Evolutionary conservation across 441 rosid species (phyloP).

Genomic region (Oxalis stricta): DNA sequence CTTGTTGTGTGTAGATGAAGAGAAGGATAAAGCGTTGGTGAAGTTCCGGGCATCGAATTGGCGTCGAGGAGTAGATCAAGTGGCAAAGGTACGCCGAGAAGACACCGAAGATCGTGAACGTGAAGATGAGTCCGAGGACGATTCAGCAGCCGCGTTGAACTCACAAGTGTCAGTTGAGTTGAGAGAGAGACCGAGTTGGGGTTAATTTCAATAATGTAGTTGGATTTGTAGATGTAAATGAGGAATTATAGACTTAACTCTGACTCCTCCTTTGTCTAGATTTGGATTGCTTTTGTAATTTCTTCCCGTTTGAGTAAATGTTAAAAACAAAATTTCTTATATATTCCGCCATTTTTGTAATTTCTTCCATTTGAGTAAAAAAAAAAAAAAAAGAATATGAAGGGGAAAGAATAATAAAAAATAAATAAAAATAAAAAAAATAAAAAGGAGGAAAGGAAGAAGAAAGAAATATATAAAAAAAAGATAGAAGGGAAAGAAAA

Average conservation of each 20-base stretch:
- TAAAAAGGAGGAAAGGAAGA: no score
- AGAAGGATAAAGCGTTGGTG: constrained; percentile 18
- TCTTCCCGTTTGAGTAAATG: neutral
- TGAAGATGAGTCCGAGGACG: constrained; percentile 40
- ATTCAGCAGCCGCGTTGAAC: constrained; percentile 51
- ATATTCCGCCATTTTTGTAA: no score
- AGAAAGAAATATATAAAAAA: no score
- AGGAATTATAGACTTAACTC: no score
- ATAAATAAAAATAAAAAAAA: no score
- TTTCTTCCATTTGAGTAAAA: neutral
- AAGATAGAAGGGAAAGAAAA: no score
- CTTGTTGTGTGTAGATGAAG: constrained; percentile 14
- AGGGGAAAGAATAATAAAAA: no score
- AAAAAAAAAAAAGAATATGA: no score
- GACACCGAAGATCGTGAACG: constrained; percentile 35
- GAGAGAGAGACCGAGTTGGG: constrained; percentile 1
- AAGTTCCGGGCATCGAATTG: constrained; percentile 14
- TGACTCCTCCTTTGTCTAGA: no score
- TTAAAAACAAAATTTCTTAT: neutral
- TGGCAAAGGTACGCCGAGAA: constrained; percentile 31
- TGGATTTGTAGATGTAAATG: no score
- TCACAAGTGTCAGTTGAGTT: neutral
- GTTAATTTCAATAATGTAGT: neutral
- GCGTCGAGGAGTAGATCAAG: no score
- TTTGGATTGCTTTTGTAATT: no score